Base-by-base conservation (phyloP, 2,329 filamentous ascomycete genomes). In the Neurospora crassa region DNA sequence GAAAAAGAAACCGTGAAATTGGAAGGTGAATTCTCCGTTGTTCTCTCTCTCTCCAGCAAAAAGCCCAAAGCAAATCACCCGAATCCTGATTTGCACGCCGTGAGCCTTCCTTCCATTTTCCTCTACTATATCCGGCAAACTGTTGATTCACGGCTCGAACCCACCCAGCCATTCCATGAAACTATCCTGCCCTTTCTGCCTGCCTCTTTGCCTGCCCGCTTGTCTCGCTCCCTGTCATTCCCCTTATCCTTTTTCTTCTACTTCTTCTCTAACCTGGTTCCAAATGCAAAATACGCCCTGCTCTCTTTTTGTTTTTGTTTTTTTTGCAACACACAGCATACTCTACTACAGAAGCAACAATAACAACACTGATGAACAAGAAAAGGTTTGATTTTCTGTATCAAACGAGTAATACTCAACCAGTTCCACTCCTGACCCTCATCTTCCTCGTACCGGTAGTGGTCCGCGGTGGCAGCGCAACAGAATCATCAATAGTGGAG, bases 381-480 rank as follows among this genome's bases (percentile, higher is more conserved):
- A 42, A 40, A 41, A 40, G 3, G 29, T 67, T n/a, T 40, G 10
- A 70, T 68, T 67, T 42, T 67, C 53, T 75, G 72, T 71, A 70
- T 72, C 8, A 74, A 67, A 34, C 53, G 4, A 29, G 34, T 34
- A 71, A 71, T 70, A n/a, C 45, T 72, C 71, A 71, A 40, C 34
- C 67, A 53, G 72, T 71, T 40, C 63, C 67, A 67, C 72, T 72
- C 69, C 70, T 71, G 45, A 42, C 47, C 68, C 68, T 73, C 68
- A 74, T 20, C 69, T 70, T 37, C 68, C 24, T 40, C 24, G 72
- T 72, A 47, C 43, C 68, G 41, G 68, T 69, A 41, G 14, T 24
- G n/a, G 40, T 68, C 63, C 37, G 29, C 14, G 67, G 67, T 29
- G 67, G 40, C 67, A 68, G 29, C 40, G 12, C 24, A 37, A 4